phyloP scores from a whole-genome alignment of 257 asterid genomes.

The Scutellaria galericulata region DNA sequence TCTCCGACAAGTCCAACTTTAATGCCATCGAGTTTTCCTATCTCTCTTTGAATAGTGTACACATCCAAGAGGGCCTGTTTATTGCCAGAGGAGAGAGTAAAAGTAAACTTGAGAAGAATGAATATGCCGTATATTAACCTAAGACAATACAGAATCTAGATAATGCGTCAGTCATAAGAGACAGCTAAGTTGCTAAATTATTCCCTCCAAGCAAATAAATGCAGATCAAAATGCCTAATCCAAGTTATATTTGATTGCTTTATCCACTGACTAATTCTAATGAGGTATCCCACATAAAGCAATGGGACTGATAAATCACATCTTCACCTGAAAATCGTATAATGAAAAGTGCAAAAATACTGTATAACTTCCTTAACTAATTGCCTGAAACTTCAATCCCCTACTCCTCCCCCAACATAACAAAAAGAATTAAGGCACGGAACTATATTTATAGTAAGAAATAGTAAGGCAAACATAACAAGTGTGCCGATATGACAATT shows the following conservation, averaged over 20 bases:
- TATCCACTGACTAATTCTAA: not conserved
- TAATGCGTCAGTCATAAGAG: not conserved
- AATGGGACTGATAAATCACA: not conserved
- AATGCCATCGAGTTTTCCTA: conserved; percentile 75
- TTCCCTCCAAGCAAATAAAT: conserved; percentile 14
- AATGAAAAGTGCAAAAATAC: not conserved
- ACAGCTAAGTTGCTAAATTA: not conserved
- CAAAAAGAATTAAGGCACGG: not conserved
- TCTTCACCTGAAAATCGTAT: not conserved
- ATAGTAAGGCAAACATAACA: not conserved
- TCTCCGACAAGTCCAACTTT: conserved; percentile 86
- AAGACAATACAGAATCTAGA: not conserved
- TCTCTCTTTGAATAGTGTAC: conserved; percentile 74
- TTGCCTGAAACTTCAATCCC: not conserved
- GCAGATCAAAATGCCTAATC: conserved; percentile 1
- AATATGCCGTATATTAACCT: not conserved
- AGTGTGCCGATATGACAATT: not conserved
- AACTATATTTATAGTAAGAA: not conserved
- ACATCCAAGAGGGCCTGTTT: conserved; percentile 74
- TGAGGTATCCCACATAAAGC: not conserved
- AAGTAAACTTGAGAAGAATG: not conserved
- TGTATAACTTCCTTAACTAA: not conserved
- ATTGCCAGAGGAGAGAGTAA: not conserved
- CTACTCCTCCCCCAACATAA: not conserved
- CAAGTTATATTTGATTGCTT: conserved; percentile 1